Evolutionary conservation across 192 early-diverging fungal species (phyloP), one percentile per base, ranked within the genome.

Genomic region (Rhizoclosmatium globosum): DNA sequence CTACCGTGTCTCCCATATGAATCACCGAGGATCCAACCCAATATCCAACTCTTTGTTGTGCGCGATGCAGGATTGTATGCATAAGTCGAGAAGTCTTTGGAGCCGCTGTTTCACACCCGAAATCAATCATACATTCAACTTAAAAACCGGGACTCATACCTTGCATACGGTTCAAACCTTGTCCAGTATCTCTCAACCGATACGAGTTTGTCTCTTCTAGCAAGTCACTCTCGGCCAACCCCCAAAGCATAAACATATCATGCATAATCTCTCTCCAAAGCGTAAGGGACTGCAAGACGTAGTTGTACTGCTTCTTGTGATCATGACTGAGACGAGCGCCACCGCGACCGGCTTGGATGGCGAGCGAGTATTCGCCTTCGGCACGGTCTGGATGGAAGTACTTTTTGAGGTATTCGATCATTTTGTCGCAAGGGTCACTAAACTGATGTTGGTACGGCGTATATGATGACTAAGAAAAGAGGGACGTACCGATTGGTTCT

Each of bases 11-110:
- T 23, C 97, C 98, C 75, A 99, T 77, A 85, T 99, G 98, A 79
- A 99, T 95, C 71, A 99, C 97, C 19, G 94, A 94, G 38, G 93
- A 94, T 11, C 97, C 98, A 11, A 99, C 92, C 98, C 98, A 99
- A 57, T 88, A 87, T 2, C 94, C 93, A 4, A 94, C 92, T 38
- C 90, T 89, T 79, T 87, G 77, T 83, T 97, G 95, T 21, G 97
- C 95, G 38, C 94, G 86, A 78, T 95, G 92, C 67, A 99, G 81
- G 59, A 97, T 98, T 4, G 86, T 90, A 77, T 99, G 97, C 91
- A 97, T 97, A 3, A 89, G 90, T 56, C 92, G 83, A 4, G 92
- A 93, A 2, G 96, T 93, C 15, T 90, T 79, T 31, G 96, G 96
- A 47, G 96, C 96, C 56, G 85, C 81, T 85, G 50, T 13, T n/a